phyloP scores from a whole-genome alignment of 1,284 basidiomycete genomes.

The Microbotryum violaceum region DNA sequence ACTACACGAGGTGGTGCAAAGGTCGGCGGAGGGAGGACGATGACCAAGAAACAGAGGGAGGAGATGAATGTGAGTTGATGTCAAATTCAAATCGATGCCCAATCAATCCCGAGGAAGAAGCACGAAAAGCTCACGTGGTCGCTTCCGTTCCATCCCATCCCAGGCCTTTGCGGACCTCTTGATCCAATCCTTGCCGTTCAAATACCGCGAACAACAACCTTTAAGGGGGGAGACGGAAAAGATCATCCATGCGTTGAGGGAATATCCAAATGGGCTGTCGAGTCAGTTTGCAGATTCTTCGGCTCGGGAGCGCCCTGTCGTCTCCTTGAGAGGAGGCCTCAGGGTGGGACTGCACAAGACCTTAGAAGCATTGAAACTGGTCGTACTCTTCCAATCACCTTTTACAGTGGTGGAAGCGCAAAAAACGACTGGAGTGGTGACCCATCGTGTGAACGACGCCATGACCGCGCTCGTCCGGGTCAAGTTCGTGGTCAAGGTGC shows the following conservation, averaged over 20 bases:
- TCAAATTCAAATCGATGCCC: not conserved
- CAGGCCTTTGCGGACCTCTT: constrained; percentile 31
- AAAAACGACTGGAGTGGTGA: constrained; percentile 10
- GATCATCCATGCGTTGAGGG: constrained; percentile 23
- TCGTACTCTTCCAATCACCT: not conserved
- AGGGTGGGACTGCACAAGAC: constrained; percentile 10
- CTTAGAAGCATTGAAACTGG: not conserved
- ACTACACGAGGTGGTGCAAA: not conserved
- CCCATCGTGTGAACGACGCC: constrained; percentile 25
- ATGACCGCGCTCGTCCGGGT: constrained; percentile 25
- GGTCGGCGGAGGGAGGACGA: too few species aligned
- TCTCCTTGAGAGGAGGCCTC: not conserved
- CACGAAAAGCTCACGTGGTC: not conserved
- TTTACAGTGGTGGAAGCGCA: not conserved
- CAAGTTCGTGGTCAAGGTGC: constrained; percentile 20
- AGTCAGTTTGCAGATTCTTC: constrained; percentile 16
- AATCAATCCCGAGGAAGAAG: not conserved
- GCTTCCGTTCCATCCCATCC: not conserved
- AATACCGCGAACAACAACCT: constrained; percentile 32
- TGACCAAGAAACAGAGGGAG: constrained; percentile 19
- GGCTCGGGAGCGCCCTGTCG: not conserved
- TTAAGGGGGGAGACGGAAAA: constrained; percentile 28
- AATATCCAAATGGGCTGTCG: constrained; percentile 14
- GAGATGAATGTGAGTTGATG: constrained; percentile 23
- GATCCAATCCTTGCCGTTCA: constrained; percentile 32